phyloP scores from a whole-genome alignment of 2,329 filamentous ascomycete species.

The Scytalidium sp. region DNA sequence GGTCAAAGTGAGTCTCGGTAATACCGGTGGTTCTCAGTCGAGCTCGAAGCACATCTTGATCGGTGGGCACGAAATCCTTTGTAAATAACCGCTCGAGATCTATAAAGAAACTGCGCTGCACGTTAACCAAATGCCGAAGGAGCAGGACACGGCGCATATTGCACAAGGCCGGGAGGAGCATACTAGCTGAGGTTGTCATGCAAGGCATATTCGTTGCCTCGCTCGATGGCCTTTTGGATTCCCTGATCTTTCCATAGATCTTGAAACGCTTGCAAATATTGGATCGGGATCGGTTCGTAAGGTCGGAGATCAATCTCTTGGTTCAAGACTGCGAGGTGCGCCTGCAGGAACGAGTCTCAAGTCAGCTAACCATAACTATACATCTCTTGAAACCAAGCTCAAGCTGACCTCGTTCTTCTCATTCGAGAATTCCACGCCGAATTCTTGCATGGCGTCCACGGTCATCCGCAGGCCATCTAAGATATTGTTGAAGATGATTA shows the following conservation, averaged over 20 bases:
- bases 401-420: conserved; percentile 75
- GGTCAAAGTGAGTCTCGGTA: conserved; percentile 90
- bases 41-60: conserved; percentile 91
- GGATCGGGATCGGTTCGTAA: conserved; percentile 74
- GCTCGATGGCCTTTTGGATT: conserved; percentile 82
- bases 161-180: conserved; percentile 32
- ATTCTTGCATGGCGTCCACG: conserved; percentile 85
- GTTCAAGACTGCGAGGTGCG: conserved; percentile 73
- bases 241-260: conserved; percentile 80
- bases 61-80: conserved; percentile 79
- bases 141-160: neutral
- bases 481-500: conserved; percentile 94
- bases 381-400: no score
- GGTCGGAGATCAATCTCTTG: conserved; percentile 79
- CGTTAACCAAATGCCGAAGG: conserved; percentile 15
- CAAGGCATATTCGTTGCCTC: conserved; percentile 94
- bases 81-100: conserved; percentile 74
- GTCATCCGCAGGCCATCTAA: conserved; percentile 89
- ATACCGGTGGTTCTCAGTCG: conserved; percentile 91
- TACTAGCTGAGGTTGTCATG: conserved; percentile 96
- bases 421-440: conserved; percentile 75
- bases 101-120: conserved; percentile 68
- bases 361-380: conserved; percentile 2
- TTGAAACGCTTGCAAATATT: conserved; percentile 80
- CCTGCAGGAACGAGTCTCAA: conserved; percentile 46